Percentiles rank a stretch among this genome's conserved stretches.
phyloP scores from a whole-genome alignment of 2,329 filamentous ascomycete species.

The Phialophora verrucosa region DNA sequence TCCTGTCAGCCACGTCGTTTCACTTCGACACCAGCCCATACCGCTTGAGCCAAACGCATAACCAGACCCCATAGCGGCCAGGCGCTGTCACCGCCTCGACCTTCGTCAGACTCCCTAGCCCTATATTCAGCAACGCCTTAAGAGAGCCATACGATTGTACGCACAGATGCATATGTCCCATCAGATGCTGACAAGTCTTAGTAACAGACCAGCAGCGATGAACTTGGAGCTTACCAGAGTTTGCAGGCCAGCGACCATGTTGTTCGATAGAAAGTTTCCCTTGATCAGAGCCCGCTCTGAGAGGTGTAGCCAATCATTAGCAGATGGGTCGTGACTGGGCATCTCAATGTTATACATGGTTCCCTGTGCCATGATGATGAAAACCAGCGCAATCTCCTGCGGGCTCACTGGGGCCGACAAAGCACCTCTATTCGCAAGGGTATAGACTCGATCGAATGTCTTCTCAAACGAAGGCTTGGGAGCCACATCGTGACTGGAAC shows the following conservation, averaged over 20 bases:
- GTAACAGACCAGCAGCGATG: neutral
- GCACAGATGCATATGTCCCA: conserved; percentile 23
- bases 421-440: neutral
- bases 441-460: conserved; percentile 26
- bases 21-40: neutral
- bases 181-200: conserved; percentile 12
- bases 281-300: conserved; percentile 25
- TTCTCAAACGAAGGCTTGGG: conserved; percentile 18
- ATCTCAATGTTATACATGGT: conserved; percentile 30
- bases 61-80: conserved; percentile 27
- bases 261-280: conserved; percentile 26
- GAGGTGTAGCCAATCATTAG: conserved; percentile 22
- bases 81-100: conserved; percentile 22
- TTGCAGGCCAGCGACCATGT: conserved; percentile 23
- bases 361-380: conserved; percentile 23
- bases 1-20: neutral
- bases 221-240: conserved; percentile 14
- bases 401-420: conserved; percentile 8
- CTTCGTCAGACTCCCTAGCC: conserved; percentile 17
- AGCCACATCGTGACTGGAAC: conserved; percentile 23
- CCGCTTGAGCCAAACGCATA: conserved; percentile 25
- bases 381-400: conserved; percentile 28
- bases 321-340: conserved; percentile 21
- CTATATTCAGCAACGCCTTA: neutral
- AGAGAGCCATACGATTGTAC: neutral